Conservation (phyloP, 2,329 filamentous ascomycete species). For the Trichophaea hybrida region DNA sequence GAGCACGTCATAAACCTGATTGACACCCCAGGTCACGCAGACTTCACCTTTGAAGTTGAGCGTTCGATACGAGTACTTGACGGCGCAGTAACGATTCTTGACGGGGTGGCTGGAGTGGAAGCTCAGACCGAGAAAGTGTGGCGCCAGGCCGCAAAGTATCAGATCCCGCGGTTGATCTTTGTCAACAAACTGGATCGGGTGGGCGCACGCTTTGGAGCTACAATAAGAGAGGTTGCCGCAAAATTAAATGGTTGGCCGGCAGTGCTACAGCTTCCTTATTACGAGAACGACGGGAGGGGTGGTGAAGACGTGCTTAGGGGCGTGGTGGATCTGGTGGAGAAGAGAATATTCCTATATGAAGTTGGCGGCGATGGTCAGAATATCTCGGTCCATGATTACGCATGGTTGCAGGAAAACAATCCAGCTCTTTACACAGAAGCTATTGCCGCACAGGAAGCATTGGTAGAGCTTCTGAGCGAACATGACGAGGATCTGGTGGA, state of each 20-base stretch:
- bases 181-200: conserved; percentile 78
- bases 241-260: conserved; percentile 73
- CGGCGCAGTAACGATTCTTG: conserved; percentile 81
- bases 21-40: conserved; percentile 90
- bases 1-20: conserved; percentile 75
- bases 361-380: conserved; percentile 48
- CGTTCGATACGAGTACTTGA: conserved; percentile 78
- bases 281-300: conserved; percentile 51
- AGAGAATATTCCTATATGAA: conserved; percentile 61
- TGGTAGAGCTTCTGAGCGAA: conserved; percentile 75
- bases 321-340: conserved; percentile 66
- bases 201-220: conserved; percentile 66
- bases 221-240: conserved; percentile 70
- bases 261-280: conserved; percentile 92
- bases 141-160: conserved; percentile 73
- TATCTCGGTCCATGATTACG: conserved; percentile 32
- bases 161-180: conserved; percentile 67
- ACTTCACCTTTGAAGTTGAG: conserved; percentile 94
- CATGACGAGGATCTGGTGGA: conserved; percentile 79
- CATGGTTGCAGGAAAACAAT: conserved; percentile 16
- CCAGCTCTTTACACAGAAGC: conserved; percentile 24
- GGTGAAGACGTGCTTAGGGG: conserved; percentile 49
- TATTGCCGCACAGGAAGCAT: conserved; percentile 53
- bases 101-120: conserved; percentile 86
- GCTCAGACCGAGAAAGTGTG: conserved; percentile 96